Percentiles rank a stretch among this genome's conserved stretches.
Conservation (phyloP, 768 basidiomycete species). For the Boletus pseudopeckii region DNA sequence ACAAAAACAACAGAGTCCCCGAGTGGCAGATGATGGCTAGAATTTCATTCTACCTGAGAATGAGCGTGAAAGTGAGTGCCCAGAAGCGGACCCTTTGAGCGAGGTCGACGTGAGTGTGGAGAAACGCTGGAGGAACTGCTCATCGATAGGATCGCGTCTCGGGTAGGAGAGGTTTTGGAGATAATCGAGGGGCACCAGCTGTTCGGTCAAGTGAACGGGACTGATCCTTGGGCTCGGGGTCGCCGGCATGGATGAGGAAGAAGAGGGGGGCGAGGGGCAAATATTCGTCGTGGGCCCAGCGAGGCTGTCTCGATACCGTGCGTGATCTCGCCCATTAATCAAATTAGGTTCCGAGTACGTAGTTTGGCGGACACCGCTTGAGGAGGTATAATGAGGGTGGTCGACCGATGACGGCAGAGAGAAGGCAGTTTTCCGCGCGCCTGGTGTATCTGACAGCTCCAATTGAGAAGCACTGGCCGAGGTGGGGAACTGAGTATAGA, state of each 20-base stretch:
- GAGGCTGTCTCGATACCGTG: slow-evolving; percentile 20
- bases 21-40: slow-evolving; percentile 2
- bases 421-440: slow-evolving; percentile 26
- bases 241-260: slow-evolving; percentile 38
- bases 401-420: slow-evolving; percentile 31
- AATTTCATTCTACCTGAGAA: slow-evolving; percentile 28
- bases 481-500: slow-evolving; percentile 32
- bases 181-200: slow-evolving; percentile 61
- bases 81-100: slow-evolving; percentile 16
- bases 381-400: slow-evolving; percentile 18
- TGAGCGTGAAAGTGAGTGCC: slow-evolving; percentile 16
- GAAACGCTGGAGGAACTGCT: slow-evolving; percentile 60
- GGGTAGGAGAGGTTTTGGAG: slow-evolving; percentile 54
- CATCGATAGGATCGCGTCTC: slow-evolving; percentile 60
- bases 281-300: slow-evolving; percentile 23
- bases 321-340: slow-evolving; percentile 15
- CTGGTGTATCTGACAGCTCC: slow-evolving; percentile 22
- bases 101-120: slow-evolving; percentile 28
- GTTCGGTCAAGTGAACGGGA: slow-evolving; percentile 24
- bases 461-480: slow-evolving; percentile 27
- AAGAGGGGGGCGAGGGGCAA: slow-evolving; percentile 34
- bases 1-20: slow-evolving; percentile 2
- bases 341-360: slow-evolving; percentile 34
- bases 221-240: slow-evolving; percentile 33
- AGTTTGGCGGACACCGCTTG: slow-evolving; percentile 25